Evolutionary conservation across 108 stramenopile genomes (phyloP).

Genomic region (Cyclotella kingstonii): DNA sequence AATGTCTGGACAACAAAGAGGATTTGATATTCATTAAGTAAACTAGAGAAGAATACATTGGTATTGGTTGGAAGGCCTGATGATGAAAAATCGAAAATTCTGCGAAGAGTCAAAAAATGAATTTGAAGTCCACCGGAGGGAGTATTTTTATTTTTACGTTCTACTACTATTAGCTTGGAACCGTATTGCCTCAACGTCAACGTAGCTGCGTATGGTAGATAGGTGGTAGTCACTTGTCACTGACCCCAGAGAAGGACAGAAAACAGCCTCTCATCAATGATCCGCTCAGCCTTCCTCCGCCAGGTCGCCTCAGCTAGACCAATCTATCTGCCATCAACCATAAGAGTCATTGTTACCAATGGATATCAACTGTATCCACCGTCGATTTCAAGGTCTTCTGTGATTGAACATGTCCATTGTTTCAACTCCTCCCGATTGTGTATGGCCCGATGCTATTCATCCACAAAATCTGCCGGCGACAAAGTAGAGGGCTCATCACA

Average conservation of each 20-base stretch:
- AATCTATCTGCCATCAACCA: not conserved
- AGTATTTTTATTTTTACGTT: no score
- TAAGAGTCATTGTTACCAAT: not conserved
- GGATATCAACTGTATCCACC: not conserved
- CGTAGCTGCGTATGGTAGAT: no score
- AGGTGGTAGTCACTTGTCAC: no score
- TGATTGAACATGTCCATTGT: not conserved
- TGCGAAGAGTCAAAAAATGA: no score
- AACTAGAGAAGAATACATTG: no score
- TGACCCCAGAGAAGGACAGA: not conserved
- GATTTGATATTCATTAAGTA: no score
- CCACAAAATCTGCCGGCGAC: not conserved
- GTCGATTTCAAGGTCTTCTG: not conserved
- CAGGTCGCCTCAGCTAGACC: not conserved
- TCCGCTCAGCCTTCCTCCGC: constrained; percentile 16
- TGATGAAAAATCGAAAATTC: no score
- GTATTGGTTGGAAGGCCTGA: no score
- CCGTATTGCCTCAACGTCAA: no score
- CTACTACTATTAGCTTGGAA: no score
- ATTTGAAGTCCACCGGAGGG: no score
- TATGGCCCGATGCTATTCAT: not conserved
- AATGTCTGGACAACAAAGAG: no score
- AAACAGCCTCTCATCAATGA: constrained; percentile 3
- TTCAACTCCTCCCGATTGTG: not conserved
- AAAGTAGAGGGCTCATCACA: not conserved